These are phyloP conservation scores for button mushroom (Agaricus bisporus) DNA, from an alignment of 768 basidiomycete species.

Conservation along the genomic window DNA sequence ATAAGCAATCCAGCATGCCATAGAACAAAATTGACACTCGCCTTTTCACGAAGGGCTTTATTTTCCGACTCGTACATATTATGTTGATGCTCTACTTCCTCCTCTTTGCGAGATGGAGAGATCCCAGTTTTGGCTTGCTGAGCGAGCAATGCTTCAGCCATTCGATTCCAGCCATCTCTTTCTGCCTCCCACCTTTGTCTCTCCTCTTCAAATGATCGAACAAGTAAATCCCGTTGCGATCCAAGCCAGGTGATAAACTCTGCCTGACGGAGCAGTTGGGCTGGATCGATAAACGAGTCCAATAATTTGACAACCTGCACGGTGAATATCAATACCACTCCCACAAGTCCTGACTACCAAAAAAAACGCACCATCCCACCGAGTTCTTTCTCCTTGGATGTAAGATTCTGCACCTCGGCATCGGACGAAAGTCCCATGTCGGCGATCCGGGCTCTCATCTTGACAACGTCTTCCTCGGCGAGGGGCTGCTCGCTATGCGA, in stretches of 20 bases:
- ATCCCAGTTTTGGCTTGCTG: slow-evolving; percentile 36
- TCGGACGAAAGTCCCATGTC: slow-evolving; percentile 31
- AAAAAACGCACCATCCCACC: slow-evolving; percentile 44
- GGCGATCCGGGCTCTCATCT: slow-evolving; percentile 40
- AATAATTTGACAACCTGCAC: slow-evolving; percentile 41
- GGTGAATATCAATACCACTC: slow-evolving; percentile 6
- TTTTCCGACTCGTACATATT: slow-evolving; percentile 55
- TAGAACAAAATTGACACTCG: slow-evolving; percentile 18
- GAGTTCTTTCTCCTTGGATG: slow-evolving; percentile 43
- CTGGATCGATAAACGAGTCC: slow-evolving; percentile 29
- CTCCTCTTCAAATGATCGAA: slow-evolving; percentile 49
- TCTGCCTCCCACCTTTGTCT: slow-evolving; percentile 58
- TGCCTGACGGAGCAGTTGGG: slow-evolving; percentile 54
- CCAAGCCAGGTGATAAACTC: slow-evolving; percentile 50
- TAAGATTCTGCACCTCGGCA: slow-evolving; percentile 11
- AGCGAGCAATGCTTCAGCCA: slow-evolving; percentile 58
- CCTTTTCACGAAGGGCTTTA: slow-evolving; percentile 53
- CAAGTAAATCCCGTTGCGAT: slow-evolving; percentile 52
- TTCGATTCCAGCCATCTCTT: slow-evolving; percentile 57
- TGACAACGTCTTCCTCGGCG: slow-evolving; percentile 39
- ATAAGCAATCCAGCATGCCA: not conserved
- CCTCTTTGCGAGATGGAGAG: slow-evolving; percentile 26
- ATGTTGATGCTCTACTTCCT: slow-evolving; percentile 53
- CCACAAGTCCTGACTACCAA: not conserved
- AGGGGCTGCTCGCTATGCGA: slow-evolving; percentile 15